A percentile compares a stretch with the other conserved stretches of the same genome.
Conservation (phyloP, 352 stramenopile species). For the Phytophthora pseudosyringae region DNA sequence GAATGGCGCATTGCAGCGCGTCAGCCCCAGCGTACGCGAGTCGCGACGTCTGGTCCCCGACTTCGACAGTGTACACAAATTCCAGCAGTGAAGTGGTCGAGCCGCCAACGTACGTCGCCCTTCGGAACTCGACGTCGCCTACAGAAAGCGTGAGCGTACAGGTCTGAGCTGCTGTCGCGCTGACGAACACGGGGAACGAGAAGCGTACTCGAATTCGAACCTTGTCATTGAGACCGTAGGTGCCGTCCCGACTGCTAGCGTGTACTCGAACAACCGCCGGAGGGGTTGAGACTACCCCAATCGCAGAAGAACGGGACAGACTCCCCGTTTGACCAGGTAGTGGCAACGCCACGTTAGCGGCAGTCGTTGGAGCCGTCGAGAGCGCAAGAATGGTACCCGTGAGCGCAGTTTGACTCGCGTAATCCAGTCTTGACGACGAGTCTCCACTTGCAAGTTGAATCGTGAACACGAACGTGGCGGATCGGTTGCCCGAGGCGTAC, state of each 20-base stretch:
- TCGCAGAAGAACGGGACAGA: constrained; percentile 41
- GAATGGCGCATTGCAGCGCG: constrained; percentile 53
- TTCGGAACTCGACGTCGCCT: constrained; percentile 37
- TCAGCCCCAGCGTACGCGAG: constrained; percentile 58
- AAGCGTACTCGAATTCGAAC: constrained; percentile 56
- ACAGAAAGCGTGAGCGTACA: constrained; percentile 56
- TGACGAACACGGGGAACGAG: constrained; percentile 59
- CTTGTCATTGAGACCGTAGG: constrained; percentile 50
- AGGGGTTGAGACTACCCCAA: constrained; percentile 48
- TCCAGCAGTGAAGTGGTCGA: constrained; percentile 49
- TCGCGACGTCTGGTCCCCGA: constrained; percentile 48
- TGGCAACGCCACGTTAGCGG: constrained; percentile 43
- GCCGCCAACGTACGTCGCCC: constrained; percentile 56
- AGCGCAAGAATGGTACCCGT: constrained; percentile 48
- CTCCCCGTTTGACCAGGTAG: constrained; percentile 38
- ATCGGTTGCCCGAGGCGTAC: constrained; percentile 57
- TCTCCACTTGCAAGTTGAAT: constrained; percentile 49
- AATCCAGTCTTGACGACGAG: constrained; percentile 41
- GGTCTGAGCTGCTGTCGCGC: constrained; percentile 11
- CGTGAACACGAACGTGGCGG: constrained; percentile 46
- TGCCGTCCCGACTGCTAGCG: constrained; percentile 43
- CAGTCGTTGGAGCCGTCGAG: constrained; percentile 47
- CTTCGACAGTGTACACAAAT: constrained; percentile 63
- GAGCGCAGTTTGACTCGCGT: constrained; percentile 41
- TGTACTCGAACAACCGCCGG: constrained; percentile 46